Base-by-base conservation (phyloP, 768 basidiomycete genomes). In the Strobilomyces dryophilus region DNA sequence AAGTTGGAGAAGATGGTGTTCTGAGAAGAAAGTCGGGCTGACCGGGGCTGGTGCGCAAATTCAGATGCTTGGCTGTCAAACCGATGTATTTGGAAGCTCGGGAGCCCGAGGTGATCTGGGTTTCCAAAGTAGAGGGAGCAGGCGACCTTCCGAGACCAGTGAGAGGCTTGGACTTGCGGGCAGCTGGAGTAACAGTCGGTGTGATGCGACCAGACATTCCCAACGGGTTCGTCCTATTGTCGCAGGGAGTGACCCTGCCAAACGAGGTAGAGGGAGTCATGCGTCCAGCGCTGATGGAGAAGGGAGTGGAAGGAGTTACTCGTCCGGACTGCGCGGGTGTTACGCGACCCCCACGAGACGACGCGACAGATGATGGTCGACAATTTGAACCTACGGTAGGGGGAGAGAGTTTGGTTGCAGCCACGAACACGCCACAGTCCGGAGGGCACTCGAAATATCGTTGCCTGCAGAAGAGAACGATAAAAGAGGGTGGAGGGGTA, bases 361-460 rank as follows among this genome's bases (percentile, higher is more conserved):
- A 95, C 4, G 87, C 83, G 32, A 88, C 92, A 3, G 93, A 95
- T 1, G 87, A 74, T 1, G 94, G 89, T 15, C 92, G 79, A 50
- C 61, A 70, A 62, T 76, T 79, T 12, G 71, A 64, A 15, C 84
- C 81, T 18, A 84, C 82, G 4, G 88, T 92, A 7, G 89, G 84
- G 5, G 82, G 62, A 2, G 92, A 89, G 18, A 99, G 81, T 67
- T 97, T 97, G 32, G 81, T 73, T 1, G 83, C 75, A 7, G 89
- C 83, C 20, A 95, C 87, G 66, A 98, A 99, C 36, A 99, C 91
- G 26, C 95, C 95, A 55, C 92, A 95, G 42, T 82, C 79, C 1
- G 84, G 82, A 17, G 91, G 82, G 68, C 95, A 98, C 2, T 73
- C 60, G 61, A 99, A 99, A 68, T 99, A 98, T 61, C 78, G 82